A percentile compares a stretch with the other conserved stretches of the same genome.
Conservation (phyloP, 257 asterid species). For the Forsythia viridissima region DNA sequence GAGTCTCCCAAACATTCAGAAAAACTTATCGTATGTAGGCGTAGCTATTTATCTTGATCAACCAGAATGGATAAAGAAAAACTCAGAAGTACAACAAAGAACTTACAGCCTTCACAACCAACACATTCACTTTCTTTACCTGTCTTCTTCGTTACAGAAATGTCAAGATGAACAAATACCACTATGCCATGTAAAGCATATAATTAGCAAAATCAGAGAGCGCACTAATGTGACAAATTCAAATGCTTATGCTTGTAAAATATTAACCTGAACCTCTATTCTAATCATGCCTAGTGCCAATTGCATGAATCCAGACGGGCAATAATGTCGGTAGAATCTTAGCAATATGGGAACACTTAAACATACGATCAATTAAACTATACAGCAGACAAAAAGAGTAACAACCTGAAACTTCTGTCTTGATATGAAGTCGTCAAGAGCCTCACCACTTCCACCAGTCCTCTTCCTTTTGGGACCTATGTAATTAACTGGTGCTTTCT, state of each 20-base stretch:
- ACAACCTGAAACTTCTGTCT: constrained; percentile 56
- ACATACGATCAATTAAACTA: not conserved
- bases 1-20: not conserved
- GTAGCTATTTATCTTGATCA: not conserved
- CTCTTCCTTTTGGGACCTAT: constrained; percentile 11
- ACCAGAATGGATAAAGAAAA: not conserved
- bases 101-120: not conserved
- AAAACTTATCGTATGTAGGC: not conserved
- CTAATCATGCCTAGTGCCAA: not conserved
- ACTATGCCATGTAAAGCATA: not conserved
- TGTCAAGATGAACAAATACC: constrained; percentile 4
- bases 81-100: not conserved
- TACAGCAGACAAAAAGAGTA: not conserved
- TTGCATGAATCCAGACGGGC: not conserved
- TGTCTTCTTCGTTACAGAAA: not conserved
- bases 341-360: not conserved
- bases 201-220: constrained; percentile 3
- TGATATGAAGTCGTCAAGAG: constrained; percentile 34
- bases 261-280: not conserved
- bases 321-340: constrained; percentile 9
- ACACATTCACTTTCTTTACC: not conserved
- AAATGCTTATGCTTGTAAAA: not conserved
- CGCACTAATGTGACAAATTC: not conserved
- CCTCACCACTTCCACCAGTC: constrained; percentile 19
- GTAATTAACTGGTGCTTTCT: constrained; percentile 20